These are phyloP conservation scores for Acrodontium crateriforme DNA, from an alignment of 2,329 filamentous ascomycete genomes.

Conservation along the genomic window DNA sequence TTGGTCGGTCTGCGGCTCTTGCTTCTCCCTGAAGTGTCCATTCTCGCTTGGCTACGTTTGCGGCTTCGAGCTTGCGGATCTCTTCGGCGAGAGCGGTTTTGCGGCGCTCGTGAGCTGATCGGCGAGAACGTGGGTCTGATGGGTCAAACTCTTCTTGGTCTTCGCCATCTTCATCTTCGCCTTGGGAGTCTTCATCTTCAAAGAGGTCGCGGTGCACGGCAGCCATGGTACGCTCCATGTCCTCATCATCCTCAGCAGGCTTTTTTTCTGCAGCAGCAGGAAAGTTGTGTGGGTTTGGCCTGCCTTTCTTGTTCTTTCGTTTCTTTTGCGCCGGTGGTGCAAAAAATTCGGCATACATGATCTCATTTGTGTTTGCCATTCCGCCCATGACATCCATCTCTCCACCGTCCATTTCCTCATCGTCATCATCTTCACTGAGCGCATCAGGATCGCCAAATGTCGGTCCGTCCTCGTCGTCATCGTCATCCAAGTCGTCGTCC, in stretches of 20 bases:
- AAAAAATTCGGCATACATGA: slow-evolving; percentile 91
- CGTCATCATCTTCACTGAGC: slow-evolving; percentile 48
- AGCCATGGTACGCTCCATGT: slow-evolving; percentile 70
- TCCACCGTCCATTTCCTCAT: slow-evolving; percentile 43
- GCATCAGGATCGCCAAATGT: slow-evolving; percentile 74
- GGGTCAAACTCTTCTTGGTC: slow-evolving; percentile 44
- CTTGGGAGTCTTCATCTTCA: slow-evolving; percentile 62
- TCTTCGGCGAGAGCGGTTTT: slow-evolving; percentile 78
- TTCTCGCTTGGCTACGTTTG: slow-evolving; percentile 74
- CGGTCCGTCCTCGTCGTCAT: slow-evolving; percentile 62
- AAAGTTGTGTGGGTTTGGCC: slow-evolving; percentile 42
- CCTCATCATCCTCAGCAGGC: slow-evolving; percentile 41
- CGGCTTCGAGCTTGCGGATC: slow-evolving; percentile 80
- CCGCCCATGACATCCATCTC: slow-evolving; percentile 39
- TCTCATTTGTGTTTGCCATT: slow-evolving; percentile 65
- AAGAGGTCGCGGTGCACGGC: slow-evolving; percentile 84
- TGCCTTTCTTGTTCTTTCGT: slow-evolving; percentile 38
- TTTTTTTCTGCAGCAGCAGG: slow-evolving; percentile 29
- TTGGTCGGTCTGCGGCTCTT: slow-evolving; percentile 61
- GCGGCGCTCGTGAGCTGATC: slow-evolving; percentile 73
- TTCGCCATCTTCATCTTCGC: slow-evolving; percentile 44
- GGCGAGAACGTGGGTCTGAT: slow-evolving; percentile 56
- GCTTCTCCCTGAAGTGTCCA: slow-evolving; percentile 90
- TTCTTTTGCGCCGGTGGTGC: slow-evolving; percentile 66
- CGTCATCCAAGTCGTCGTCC: slow-evolving; percentile 40